Base-by-base conservation (phyloP, 345 rosid genomes). In the Nasturtium officinale region DNA sequence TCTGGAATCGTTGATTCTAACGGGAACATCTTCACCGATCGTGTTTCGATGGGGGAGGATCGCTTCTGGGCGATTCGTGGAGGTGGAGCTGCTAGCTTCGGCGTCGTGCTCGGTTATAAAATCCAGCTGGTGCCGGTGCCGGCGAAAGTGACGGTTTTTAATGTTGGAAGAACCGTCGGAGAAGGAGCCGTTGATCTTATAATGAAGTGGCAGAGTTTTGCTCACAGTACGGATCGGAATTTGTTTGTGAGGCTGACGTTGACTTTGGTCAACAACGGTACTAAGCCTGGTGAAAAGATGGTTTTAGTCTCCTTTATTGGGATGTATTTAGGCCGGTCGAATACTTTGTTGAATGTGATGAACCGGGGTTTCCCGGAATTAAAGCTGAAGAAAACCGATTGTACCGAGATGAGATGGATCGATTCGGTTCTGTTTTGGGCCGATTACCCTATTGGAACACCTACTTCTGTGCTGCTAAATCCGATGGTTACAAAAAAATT, bases 341-440 rank as follows among this genome's bases (percentile, higher is more conserved):
- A 80, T 3, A 78, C 30, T 13, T 77, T 79, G 11, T 37, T 87
- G 12, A 30, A 45, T 0, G 18, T 84, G 23, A 47, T 83, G 76
- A 69, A 77, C 7, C 78, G 81, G 40, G 77, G 40, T 23, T 84
- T 91, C 2, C 90, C 93, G 2, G 73, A 77, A 3, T 42, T 90
- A 3, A 83, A 82, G 11, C 66, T 89, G 26, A 23, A 61, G 66
- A 71, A 74, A 59, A 48, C 40, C 7, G 85, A 89, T 20, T 86
- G 90, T 69, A 75, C 3, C 5, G 92, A 86, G 63, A 79, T 77
- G 78, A 87, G 83, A 35, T 91, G 95, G 95, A 58, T 84, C 12
- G 53, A 83, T 11, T 82, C 91, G 2, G 72, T 77, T 4, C 9
- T 84, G 17, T 82, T 71, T 37, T 84, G 85, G 85, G 66, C 55